Evolutionary conservation across 2,329 filamentous ascomycete species (phyloP), one percentile per base, ranked within the genome.

Genomic region (Boeremia lycopersici): DNA sequence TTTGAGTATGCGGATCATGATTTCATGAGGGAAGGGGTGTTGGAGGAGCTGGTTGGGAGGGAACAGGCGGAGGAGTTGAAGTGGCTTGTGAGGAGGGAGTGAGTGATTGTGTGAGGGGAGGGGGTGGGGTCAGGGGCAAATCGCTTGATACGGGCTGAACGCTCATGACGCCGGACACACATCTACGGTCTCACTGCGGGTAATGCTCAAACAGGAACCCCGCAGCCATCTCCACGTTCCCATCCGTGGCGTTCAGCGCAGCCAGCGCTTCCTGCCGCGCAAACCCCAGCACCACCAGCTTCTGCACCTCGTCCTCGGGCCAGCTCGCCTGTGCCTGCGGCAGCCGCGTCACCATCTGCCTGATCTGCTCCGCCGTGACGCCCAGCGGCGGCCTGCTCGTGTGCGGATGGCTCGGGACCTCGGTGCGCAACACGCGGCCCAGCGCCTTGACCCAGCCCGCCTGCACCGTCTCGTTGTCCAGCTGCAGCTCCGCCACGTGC

Each of bases 1-100:
- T 89, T 89, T 64, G 86, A 89, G 65, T 88, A 79, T 61, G 78
- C 77, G 53, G 86, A 89, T 69, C 86, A 89, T 69, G 85, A 88
- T 62, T 89, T 89, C 63, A 74, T 90, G 65, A 77, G 74, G 2
- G 58, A 61, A 9, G 76, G 81, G 43, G 74, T 71, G 11, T 74
- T 87, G 60, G 68, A 69, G 34, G 70, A 78, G 35, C 59, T 89
- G 26, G 67, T 89, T 1, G 78, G 78, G 0, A 61, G 75, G 10
- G 76, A 82, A 26, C 77, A 82, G 61, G 78, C 77, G 1, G 67
- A 74, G 55, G 77, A 82, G 63, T 64, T 89, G 63, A 59, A 55
- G 48, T 79, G 76, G 77, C 63, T 78, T 64, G 42, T 78, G n/a
- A 69, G 73, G 56, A 70, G 65, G 15, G 35, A 39, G 23, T 39